These are phyloP conservation scores for Aspergillus texensis DNA, from an alignment of 2,329 filamentous ascomycete species.

Conservation along the genomic window DNA sequence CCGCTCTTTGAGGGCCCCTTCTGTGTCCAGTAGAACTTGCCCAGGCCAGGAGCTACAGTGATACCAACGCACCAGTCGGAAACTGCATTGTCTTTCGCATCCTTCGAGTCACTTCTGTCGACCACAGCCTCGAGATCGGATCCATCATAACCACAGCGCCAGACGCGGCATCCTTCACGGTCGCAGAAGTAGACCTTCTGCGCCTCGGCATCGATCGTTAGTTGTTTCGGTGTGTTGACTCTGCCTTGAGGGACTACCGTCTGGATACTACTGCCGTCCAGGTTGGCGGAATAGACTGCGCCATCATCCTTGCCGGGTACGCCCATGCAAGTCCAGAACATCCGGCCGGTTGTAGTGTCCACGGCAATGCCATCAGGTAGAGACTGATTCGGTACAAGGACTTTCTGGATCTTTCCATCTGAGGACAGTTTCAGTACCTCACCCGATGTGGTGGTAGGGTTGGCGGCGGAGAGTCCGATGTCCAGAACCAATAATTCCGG, in stretches of 20 bases:
- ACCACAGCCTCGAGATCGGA: slow-evolving; percentile 42
- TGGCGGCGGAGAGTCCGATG: slow-evolving; percentile 24
- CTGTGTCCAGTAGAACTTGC: slow-evolving; percentile 63
- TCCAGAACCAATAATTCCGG: slow-evolving; percentile 26
- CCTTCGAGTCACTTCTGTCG: slow-evolving; percentile 25
- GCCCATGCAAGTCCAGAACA: slow-evolving; percentile 59
- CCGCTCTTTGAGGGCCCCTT: slow-evolving; percentile 58
- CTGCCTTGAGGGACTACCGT: slow-evolving; percentile 48
- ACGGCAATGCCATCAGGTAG: slow-evolving; percentile 53
- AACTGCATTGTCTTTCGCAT: slow-evolving; percentile 27
- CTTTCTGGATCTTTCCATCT: slow-evolving; percentile 20
- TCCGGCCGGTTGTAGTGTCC: slow-evolving; percentile 31
- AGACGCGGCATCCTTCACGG: slow-evolving; percentile 46
- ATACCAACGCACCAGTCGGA: slow-evolving; percentile 61
- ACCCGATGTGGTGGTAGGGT: slow-evolving; percentile 18
- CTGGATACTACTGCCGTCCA: slow-evolving; percentile 52
- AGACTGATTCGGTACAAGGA: slow-evolving; percentile 19
- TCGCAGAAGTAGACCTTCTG: slow-evolving; percentile 47
- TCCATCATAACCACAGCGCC: slow-evolving; percentile 41
- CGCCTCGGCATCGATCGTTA: slow-evolving; percentile 30
- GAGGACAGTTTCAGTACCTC: slow-evolving; percentile 22
- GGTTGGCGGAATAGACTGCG: slow-evolving; percentile 47
- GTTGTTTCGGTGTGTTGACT: slow-evolving; percentile 55
- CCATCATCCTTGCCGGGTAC: slow-evolving; percentile 45
- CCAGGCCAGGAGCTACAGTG: slow-evolving; percentile 45